Conservation (phyloP, 78 protist species). For the Emiliania huxleyi region DNA sequence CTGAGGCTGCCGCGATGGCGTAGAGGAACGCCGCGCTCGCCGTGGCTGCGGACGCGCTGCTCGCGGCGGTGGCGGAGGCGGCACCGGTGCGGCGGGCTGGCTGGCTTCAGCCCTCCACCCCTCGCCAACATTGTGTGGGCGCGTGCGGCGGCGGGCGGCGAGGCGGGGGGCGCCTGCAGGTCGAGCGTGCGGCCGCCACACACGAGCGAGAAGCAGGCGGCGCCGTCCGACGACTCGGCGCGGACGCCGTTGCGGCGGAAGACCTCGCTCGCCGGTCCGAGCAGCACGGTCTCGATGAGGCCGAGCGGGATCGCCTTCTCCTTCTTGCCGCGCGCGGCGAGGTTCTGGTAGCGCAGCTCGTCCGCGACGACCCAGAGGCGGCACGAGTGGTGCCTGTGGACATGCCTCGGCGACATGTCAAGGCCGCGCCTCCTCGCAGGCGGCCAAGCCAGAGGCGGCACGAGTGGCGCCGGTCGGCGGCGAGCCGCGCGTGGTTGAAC, state of each 20-base stretch:
- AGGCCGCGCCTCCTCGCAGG: too few relatives aligned
- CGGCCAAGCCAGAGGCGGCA: too few relatives aligned
- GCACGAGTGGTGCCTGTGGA: too few relatives aligned
- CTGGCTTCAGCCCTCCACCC: too few relatives aligned
- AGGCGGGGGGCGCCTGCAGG: constrained; percentile 11
- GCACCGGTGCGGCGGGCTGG: too few relatives aligned
- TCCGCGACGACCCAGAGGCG: not conserved
- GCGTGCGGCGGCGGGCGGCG: too few relatives aligned
- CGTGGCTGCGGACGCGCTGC: too few relatives aligned
- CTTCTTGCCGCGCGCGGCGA: not conserved
- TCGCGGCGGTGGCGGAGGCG: too few relatives aligned
- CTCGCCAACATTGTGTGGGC: too few relatives aligned
- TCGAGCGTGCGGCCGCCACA: not conserved
- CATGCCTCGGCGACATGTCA: too few relatives aligned
- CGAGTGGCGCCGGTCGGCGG: not conserved
- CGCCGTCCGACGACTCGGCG: not conserved
- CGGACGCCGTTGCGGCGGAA: not conserved
- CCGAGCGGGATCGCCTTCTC: not conserved
- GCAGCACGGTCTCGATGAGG: not conserved
- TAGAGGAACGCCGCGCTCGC: too few relatives aligned
- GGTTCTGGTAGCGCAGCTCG: not conserved
- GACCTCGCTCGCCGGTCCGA: not conserved
- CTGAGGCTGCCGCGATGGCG: too few relatives aligned
- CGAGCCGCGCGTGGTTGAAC: not conserved
- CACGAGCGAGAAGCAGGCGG: not conserved